Evolutionary conservation across 495 filamentous ascomycete genomes (phyloP).

Genomic region (Polyplosphaeria fusca): DNA sequence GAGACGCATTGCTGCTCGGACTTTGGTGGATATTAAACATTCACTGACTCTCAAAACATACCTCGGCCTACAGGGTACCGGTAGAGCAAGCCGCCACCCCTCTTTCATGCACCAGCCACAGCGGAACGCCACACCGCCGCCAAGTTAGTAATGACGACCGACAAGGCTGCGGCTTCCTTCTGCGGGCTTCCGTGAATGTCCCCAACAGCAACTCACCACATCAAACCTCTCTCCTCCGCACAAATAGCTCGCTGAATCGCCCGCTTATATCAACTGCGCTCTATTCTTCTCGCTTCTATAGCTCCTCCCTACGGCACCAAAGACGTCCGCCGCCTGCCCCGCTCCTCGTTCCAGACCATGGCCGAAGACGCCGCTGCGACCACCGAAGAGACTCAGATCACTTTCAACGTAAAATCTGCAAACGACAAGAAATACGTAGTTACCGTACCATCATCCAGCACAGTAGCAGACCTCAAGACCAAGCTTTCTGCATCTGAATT

Average conservation of each 20-base stretch:
- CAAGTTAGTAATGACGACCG: conserved; percentile 1
- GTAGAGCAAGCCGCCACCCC: no score
- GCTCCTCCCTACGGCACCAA: no score
- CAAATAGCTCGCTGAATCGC: no score
- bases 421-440: conserved; percentile 79
- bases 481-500: conserved; percentile 77
- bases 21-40: no score
- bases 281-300: no score
- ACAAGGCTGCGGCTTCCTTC: conserved; percentile 4
- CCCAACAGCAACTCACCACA: neutral
- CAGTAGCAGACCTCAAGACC: conserved; percentile 80
- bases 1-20: no score
- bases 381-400: conserved; percentile 60
- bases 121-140: neutral
- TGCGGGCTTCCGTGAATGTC: conserved; percentile 5
- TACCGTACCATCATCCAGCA: conserved; percentile 71
- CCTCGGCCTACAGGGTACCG: no score
- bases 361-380: conserved; percentile 50
- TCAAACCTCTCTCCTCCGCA: neutral
- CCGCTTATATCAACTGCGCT: no score
- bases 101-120: conserved; percentile 7
- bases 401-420: conserved; percentile 91
- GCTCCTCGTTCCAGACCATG: conserved; percentile 18
- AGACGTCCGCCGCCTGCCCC: neutral
- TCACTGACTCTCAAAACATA: conserved; percentile 11